phyloP scores from a whole-genome alignment of 192 early-diverging fungal genomes.

The Rhizophagus prolifer region DNA sequence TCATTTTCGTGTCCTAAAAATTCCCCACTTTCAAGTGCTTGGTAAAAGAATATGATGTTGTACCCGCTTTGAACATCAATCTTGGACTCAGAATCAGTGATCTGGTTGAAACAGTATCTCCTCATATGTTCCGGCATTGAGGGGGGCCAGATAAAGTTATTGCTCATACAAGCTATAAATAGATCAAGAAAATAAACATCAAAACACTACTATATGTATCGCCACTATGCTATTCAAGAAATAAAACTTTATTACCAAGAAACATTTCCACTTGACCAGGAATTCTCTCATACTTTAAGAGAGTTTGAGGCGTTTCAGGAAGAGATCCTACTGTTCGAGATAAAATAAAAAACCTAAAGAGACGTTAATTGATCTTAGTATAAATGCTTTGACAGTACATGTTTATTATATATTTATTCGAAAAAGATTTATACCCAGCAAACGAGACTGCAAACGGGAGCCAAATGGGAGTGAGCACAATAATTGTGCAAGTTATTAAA shows the following conservation, averaged over 20 bases:
- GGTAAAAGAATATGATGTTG: conserved; percentile 19
- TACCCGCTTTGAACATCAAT: conserved; percentile 2
- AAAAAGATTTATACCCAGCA: not conserved
- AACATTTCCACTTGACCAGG: not conserved
- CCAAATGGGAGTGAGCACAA: not conserved
- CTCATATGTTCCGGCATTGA: conserved; percentile 17
- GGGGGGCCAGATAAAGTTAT: conserved; percentile 5
- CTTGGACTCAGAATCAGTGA: not conserved
- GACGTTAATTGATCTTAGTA: not conserved
- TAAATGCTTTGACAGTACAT: not conserved
- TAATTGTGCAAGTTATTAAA: not conserved
- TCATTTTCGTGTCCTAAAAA: conserved; percentile 15
- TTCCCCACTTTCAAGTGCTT: conserved; percentile 4
- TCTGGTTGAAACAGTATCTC: not conserved
- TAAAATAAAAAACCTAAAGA: not conserved
- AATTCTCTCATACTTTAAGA: not conserved
- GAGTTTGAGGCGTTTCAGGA: not conserved
- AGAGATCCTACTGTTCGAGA: too few relatives aligned
- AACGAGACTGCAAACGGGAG: not conserved
- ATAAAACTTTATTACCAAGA: not conserved
- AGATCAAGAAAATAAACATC: conserved; percentile 1
- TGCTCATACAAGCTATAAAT: not conserved
- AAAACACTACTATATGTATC: not conserved
- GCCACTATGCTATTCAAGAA: not conserved
- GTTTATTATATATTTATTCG: not conserved